A percentile compares a stretch with the other conserved stretches of the same genome.
Conservation (phyloP, 2,329 filamentous ascomycete genomes). For the Stachybotrys echinatus region DNA sequence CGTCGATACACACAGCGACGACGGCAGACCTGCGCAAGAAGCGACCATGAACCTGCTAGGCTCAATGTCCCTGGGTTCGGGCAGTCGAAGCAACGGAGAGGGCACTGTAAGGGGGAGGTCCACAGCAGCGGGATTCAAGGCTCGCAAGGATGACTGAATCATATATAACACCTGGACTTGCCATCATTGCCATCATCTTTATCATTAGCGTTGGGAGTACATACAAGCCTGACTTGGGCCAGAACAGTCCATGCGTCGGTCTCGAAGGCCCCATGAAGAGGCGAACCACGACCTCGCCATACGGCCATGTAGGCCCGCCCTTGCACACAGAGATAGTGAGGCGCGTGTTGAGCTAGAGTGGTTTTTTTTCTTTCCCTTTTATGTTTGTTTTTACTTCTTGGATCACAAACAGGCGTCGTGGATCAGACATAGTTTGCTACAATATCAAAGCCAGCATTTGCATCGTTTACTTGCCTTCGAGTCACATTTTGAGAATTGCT, state of each 20-base stretch:
- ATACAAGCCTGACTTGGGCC: too few species aligned
- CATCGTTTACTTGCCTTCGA: too few species aligned
- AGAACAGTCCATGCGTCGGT: too few species aligned
- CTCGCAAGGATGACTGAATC: slow-evolving; percentile 37
- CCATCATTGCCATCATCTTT: neutral
- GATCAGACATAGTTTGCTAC: neutral
- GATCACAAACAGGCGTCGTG: neutral
- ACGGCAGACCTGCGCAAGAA: slow-evolving; percentile 31
- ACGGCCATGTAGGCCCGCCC: too few species aligned
- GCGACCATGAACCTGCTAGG: slow-evolving; percentile 21
- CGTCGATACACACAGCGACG: slow-evolving; percentile 55
- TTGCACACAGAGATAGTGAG: too few species aligned
- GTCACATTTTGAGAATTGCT: too few species aligned
- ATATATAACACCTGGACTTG: neutral
- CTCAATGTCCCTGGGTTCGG: slow-evolving; percentile 19
- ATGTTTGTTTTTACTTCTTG: neutral
- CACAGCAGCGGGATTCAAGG: slow-evolving; percentile 27
- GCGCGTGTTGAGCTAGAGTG: too few species aligned
- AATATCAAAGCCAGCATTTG: neutral
- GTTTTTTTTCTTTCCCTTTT: neutral
- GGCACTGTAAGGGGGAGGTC: slow-evolving; percentile 31
- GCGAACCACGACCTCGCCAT: too few species aligned
- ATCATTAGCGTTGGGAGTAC: neutral
- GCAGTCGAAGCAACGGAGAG: slow-evolving; percentile 29
- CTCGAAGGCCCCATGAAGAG: too few species aligned